Percentiles rank a stretch among this genome's conserved stretches.
These are phyloP conservation scores for Scheffersomyces segobiensis DNA, from an alignment of 1,139 yeast species.

Conservation along the genomic window DNA sequence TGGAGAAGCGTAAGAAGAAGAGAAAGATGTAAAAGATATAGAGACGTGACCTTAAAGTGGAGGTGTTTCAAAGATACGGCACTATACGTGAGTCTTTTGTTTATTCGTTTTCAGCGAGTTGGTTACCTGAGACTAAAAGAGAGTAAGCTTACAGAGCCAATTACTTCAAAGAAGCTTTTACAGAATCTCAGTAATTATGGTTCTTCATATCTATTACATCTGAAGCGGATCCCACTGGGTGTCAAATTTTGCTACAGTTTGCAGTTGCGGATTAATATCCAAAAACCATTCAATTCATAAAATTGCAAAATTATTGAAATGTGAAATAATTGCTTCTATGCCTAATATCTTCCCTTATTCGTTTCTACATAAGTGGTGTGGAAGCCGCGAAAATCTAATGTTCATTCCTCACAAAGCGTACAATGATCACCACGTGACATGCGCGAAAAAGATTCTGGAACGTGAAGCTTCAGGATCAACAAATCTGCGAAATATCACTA, in stretches of 20 bases:
- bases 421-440: neutral
- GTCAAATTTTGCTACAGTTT: too few species aligned
- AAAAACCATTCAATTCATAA: too few species aligned
- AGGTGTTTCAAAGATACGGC: neutral
- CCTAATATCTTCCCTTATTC: neutral
- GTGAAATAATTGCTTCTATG: too few species aligned
- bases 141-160: neutral
- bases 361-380: neutral
- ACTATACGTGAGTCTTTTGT: neutral
- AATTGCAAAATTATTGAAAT: too few species aligned
- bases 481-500: neutral
- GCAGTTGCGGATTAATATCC: too few species aligned
- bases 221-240: neutral
- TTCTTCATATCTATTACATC: neutral
- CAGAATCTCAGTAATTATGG: neutral
- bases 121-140: too few species aligned
- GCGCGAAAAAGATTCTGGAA: neutral
- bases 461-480: neutral
- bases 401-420: too few species aligned
- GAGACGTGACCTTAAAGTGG: neutral
- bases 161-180: neutral
- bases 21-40: conserved; percentile 24
- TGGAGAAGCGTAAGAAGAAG: conserved; percentile 50
- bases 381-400: neutral
- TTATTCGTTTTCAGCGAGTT: neutral